Evolutionary conservation across 345 rosid species (phyloP).

Genomic region (Salix koriyanagi): DNA sequence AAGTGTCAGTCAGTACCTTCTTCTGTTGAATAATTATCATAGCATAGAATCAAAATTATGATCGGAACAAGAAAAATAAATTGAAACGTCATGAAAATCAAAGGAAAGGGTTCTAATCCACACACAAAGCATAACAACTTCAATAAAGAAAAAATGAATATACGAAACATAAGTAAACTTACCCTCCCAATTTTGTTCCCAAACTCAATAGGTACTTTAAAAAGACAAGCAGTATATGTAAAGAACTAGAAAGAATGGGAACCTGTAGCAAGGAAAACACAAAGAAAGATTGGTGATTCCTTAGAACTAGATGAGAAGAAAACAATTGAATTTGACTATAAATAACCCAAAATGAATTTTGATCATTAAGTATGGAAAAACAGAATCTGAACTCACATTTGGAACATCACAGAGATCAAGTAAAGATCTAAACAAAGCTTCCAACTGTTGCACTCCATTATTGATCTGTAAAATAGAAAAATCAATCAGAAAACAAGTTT

Average conservation of each 20-base stretch:
- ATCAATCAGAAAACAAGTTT: constrained; percentile 7
- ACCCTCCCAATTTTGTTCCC: constrained; percentile 55
- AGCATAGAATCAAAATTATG: not conserved
- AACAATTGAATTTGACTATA: not conserved
- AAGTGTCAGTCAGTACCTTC: not conserved
- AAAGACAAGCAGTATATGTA: constrained; percentile 47
- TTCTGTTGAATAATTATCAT: not conserved
- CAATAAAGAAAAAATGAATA: not conserved
- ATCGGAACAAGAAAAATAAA: not conserved
- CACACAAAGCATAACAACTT: not conserved
- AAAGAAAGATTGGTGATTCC: not conserved
- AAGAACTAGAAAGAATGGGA: constrained; percentile 50
- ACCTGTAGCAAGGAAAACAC: constrained; percentile 41
- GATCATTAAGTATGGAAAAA: not conserved
- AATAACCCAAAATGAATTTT: not conserved
- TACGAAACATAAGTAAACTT: constrained; percentile 16
- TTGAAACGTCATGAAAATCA: not conserved
- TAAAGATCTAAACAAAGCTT: constrained; percentile 61
- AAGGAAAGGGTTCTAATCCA: not conserved
- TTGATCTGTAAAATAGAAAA: constrained; percentile 43
- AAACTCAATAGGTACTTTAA: constrained; percentile 55
- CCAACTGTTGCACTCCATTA: constrained; percentile 54
- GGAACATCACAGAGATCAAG: constrained; percentile 55
- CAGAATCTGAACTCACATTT: constrained; percentile 48
- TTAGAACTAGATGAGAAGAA: constrained; percentile 4